Evolutionary conservation across 2,329 filamentous ascomycete species (phyloP), one percentile per base, ranked within the genome.

Genomic region (Stemphylium lycopersici): DNA sequence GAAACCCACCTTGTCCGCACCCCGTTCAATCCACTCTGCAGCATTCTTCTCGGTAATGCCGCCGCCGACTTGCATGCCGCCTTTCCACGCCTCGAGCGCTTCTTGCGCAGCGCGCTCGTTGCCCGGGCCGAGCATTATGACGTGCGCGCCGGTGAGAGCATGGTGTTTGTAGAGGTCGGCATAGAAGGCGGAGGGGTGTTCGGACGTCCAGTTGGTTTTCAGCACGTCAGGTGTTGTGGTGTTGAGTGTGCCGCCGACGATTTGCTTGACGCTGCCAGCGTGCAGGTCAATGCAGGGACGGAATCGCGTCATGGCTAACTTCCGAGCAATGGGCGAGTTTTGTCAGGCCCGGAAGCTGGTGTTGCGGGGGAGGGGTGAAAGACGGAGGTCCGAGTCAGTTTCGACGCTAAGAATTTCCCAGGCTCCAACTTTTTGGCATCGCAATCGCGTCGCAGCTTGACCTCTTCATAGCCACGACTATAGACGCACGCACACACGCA

Each of bases 261-360:
- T 99, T 77, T 99, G 95, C 81, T 99, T 99, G 55, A 99, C 95
- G 73, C 93, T 89, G 12, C 95, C 95, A n/a, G 93, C 89, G 76
- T 99, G 95, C 48, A 99, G 85, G 78, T 99, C 95, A 76, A 99
- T 98, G 73, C 95, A 99, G 16, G 95, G 95, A 34, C 95, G 84
- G 72, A 99, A 99, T 66, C 88, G 87, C 2, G 95, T 98, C 95
- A 99, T 96, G 41, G 20, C 62, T 50, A 4, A 16, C 16, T 15
- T 45, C 16, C 32, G 36, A 15, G 26, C 6, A 43, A 6, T 32
- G 5, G 26, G 29, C 20, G 26, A n/a, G 7, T 20, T 16, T 46
- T 34, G 13, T 36, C 20, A 34, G 33, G 33, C 18, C 43, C 41
- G 15, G 10, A 42, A 20, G 24, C 42, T 41, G 46, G 31, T 38